Percentiles rank a stretch among this genome's conserved stretches.
Conservation (phyloP, 306 rosid species). For the Cucurbita argyrosperma region DNA sequence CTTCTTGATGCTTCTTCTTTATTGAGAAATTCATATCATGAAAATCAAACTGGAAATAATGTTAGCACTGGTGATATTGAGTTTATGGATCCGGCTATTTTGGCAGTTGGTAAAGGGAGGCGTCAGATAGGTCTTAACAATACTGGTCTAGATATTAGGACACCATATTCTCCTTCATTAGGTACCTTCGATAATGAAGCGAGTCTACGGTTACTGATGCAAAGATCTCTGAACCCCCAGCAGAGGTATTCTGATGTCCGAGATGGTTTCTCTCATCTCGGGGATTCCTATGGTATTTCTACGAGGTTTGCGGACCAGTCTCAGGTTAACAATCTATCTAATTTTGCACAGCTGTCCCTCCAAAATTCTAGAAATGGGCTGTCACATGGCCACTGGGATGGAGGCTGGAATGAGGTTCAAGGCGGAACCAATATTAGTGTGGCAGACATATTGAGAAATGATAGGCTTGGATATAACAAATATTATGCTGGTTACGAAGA, state of each 20-base stretch:
- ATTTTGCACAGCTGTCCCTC: slow-evolving; percentile 56
- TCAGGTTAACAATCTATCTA: slow-evolving; percentile 43
- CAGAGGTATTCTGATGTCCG: slow-evolving; percentile 53
- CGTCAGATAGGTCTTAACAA: slow-evolving; percentile 48
- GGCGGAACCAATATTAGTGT: slow-evolving; percentile 38
- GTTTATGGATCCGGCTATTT: slow-evolving; percentile 85
- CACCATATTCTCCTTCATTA: slow-evolving; percentile 41
- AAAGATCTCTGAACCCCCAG: slow-evolving; percentile 60
- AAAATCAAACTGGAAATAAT: slow-evolving; percentile 33
- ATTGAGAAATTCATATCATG: slow-evolving; percentile 50
- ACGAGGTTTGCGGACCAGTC: slow-evolving; percentile 62
- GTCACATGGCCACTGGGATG: slow-evolving; percentile 74
- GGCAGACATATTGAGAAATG: slow-evolving; percentile 70
- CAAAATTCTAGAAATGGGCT: slow-evolving; percentile 61
- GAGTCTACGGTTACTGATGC: slow-evolving; percentile 66
- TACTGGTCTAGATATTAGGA: slow-evolving; percentile 43
- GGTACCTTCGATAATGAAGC: slow-evolving; percentile 62
- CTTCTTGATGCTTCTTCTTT: slow-evolving; percentile 37
- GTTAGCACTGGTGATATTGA: slow-evolving; percentile 50
- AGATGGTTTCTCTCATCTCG: slow-evolving; percentile 41
- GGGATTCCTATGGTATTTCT: slow-evolving; percentile 61
- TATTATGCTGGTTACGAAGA: slow-evolving; percentile 66
- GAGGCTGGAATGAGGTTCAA: slow-evolving; percentile 68
- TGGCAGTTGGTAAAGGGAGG: slow-evolving; percentile 83
- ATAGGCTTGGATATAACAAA: slow-evolving; percentile 58